Base-by-base conservation (phyloP, 371 early-diverging fungal genomes). In the Umbelopsis sp. region DNA sequence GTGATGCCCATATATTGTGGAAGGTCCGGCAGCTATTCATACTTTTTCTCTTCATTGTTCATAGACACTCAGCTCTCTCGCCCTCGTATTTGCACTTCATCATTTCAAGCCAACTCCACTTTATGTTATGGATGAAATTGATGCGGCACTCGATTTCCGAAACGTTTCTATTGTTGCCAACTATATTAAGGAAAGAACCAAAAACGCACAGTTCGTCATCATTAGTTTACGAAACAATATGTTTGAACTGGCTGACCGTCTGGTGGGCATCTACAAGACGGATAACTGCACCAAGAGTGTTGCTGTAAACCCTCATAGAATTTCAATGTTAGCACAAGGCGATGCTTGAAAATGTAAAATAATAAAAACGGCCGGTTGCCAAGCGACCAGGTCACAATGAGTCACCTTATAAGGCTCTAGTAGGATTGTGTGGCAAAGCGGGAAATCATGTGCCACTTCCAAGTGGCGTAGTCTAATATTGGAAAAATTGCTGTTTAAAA, bases 121-220 rank as follows among this genome's bases (percentile, higher is more conserved):
- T 24, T 99, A 99, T 81, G 96, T 99, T 22, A 99, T 99, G 99
- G 99, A 99, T 83, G 99, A 99, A 81, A 99, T 99, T 73, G 99
- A 99, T 80, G 99, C 99, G 0, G 99, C 99, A 2, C 84, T 99
- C 50, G 99, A 99, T 79, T 99, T 98, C 84, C 92, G 99, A 69
- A 99, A 99, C 80, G 99, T 99, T 10, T 96, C 98, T 37, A 97
- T 99, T 77, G 95, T 99, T 1, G 99, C 99, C 20, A 96, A 99
- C 79, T 99, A 99, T 78, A 97, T 99, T 83, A 96, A 96, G 70
- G 96, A 99, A 71, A 91, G 98, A 67, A 96, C 99, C n/a, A 91
- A 91, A 75, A 90, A 97, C 80, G 98, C 99, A 3, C 99, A 99
- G 85, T 99, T 99, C 83, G 90, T 99, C 25, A 97, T 99, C 70